These are phyloP conservation scores for Teratosphaeria nubilosa DNA, from an alignment of 2,329 filamentous ascomycete species.

Conservation along the genomic window DNA sequence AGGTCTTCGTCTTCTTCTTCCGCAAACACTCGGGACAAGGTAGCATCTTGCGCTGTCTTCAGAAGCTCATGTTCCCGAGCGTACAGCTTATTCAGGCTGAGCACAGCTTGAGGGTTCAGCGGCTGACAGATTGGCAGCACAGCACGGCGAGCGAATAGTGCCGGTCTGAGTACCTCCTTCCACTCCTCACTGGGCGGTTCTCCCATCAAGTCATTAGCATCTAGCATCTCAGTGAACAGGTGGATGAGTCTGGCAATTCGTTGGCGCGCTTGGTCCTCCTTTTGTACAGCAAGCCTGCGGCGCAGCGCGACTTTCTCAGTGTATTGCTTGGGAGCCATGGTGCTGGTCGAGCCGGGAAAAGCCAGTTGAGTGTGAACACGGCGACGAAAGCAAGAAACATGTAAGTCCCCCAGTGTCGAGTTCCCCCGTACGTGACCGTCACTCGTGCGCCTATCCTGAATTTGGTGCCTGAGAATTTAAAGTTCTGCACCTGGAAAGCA, in stretches of 20 bases:
- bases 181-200: not conserved
- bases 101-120: not conserved
- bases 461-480: too few species aligned
- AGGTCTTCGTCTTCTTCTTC: not conserved
- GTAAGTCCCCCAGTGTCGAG: too few species aligned
- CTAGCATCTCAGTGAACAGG: not conserved
- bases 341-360: not conserved
- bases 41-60: not conserved
- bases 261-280: not conserved
- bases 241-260: not conserved
- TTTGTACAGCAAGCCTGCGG: slow-evolving; percentile 4
- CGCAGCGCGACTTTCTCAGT: slow-evolving; percentile 25
- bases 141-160: not conserved
- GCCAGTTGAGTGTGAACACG: not conserved
- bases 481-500: too few species aligned
- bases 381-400: not conserved
- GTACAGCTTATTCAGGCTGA: slow-evolving; percentile 1
- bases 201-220: not conserved
- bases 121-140: not conserved
- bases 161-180: not conserved
- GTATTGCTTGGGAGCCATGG: not conserved
- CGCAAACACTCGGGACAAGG: not conserved
- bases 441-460: too few species aligned
- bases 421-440: too few species aligned
- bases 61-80: not conserved